Evolutionary conservation across 2,329 filamentous ascomycete species (phyloP).

Genomic region (Colletotrichum gloeosporioides): DNA sequence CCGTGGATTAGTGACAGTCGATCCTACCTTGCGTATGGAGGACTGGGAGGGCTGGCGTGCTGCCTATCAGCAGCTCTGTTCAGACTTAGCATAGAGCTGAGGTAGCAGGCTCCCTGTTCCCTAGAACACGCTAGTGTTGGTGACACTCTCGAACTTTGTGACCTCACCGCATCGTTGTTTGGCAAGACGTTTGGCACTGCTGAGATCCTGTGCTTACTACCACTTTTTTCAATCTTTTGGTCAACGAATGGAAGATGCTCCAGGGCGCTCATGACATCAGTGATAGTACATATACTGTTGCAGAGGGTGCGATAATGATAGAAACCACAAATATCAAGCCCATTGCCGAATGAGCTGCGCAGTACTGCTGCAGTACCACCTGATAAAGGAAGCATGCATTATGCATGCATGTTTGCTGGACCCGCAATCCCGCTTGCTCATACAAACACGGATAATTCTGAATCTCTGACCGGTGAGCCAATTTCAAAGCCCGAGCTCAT

Average conservation of each 20-base stretch:
- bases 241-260: background rate
- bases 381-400: background rate
- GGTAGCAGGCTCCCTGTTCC: background rate
- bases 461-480: background rate
- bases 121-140: background rate
- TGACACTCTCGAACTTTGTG: background rate
- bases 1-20: too few species aligned
- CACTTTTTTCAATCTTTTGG: background rate
- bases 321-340: background rate
- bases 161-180: background rate
- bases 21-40: background rate
- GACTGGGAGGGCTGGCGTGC: background rate
- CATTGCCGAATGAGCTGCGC: background rate
- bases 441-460: background rate
- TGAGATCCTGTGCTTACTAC: background rate
- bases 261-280: background rate
- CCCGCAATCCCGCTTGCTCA: background rate
- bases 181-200: background rate
- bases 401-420: background rate
- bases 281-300: background rate
- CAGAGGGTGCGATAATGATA: background rate
- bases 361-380: background rate
- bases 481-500: background rate
- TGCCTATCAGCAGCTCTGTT: background rate
- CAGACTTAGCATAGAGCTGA: background rate